Conservation (phyloP, 345 rosid species). For the Lepidium aucheri region DNA sequence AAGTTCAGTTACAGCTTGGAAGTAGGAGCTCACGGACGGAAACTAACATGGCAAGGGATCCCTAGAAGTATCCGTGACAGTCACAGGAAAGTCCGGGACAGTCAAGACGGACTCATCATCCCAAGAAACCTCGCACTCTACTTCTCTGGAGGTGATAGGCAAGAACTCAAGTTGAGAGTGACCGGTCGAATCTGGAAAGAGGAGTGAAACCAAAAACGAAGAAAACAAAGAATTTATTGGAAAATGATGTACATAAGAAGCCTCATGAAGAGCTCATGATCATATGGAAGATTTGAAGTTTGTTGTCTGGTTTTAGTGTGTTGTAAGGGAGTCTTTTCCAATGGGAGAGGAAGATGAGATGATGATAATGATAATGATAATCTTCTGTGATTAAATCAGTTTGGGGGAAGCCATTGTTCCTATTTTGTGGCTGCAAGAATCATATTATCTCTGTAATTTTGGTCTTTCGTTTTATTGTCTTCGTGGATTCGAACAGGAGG, state of each 20-base stretch:
- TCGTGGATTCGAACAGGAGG: constrained; percentile 6
- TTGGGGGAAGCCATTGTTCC: constrained; percentile 19
- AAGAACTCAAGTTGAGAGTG: constrained; percentile 79
- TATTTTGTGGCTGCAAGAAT: constrained; percentile 7
- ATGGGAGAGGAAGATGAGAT: constrained; percentile 13
- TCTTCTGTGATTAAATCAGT: constrained; percentile 14
- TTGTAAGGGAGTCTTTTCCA: constrained; percentile 10
- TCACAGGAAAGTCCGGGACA: constrained; percentile 83
- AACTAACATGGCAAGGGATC: constrained; percentile 76
- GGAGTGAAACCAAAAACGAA: constrained; percentile 36
- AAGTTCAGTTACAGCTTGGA: constrained; percentile 83
- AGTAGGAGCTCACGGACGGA: constrained; percentile 80
- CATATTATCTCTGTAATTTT: constrained; percentile 14
- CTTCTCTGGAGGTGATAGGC: constrained; percentile 66
- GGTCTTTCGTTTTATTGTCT: background rate
- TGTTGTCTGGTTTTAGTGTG: constrained; percentile 9
- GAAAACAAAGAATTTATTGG: background rate
- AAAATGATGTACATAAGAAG: constrained; percentile 24
- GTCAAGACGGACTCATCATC: constrained; percentile 82
- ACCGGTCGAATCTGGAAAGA: constrained; percentile 95
- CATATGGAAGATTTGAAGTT: constrained; percentile 18
- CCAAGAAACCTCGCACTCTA: constrained; percentile 77
- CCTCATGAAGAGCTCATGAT: constrained; percentile 8
- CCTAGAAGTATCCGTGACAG: constrained; percentile 92
- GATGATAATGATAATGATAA: constrained; percentile 11